Percentiles rank a stretch among this genome's conserved stretches.
These are phyloP conservation scores for Sporothrix luriei DNA, from an alignment of 2,329 filamentous ascomycete species.

Conservation along the genomic window DNA sequence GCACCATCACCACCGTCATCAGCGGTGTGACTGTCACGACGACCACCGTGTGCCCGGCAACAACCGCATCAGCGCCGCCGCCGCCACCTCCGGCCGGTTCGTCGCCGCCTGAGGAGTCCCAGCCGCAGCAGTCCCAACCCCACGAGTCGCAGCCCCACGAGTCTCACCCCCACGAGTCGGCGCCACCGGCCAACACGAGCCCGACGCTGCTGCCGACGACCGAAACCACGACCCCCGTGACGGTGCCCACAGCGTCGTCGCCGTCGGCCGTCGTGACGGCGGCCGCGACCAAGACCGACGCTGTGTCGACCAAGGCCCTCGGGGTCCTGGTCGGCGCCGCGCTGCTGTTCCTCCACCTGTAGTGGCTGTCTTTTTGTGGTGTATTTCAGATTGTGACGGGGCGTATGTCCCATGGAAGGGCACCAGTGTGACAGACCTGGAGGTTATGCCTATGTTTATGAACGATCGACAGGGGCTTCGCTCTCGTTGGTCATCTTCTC, in stretches of 20 bases:
- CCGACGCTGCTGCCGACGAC: not conserved
- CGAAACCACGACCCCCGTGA: not conserved
- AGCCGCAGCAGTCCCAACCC: not conserved
- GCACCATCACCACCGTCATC: not conserved
- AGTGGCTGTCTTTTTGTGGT: not conserved
- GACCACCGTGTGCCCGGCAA: not conserved
- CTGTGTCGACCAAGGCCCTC: not conserved
- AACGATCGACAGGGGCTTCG: not conserved
- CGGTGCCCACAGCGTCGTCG: not conserved
- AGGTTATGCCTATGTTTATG: not conserved
- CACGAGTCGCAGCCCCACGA: not conserved
- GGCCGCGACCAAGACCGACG: not conserved
- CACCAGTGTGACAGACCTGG: not conserved
- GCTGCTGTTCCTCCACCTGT: conserved; percentile 1
- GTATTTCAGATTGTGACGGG: not conserved
- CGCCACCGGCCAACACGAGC: not conserved
- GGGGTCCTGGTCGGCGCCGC: not conserved
- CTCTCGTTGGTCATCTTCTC: not conserved
- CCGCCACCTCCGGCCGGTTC: not conserved
- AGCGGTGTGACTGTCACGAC: not conserved
- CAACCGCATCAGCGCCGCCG: not conserved
- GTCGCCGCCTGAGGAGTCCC: not conserved
- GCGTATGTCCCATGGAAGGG: not conserved
- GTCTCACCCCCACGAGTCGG: not conserved
- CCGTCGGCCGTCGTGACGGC: not conserved